Evolutionary conservation across 306 rosid genomes (phyloP), one percentile per base, ranked within the genome.

Genomic region (Dalbergia cochinchinensis): DNA sequence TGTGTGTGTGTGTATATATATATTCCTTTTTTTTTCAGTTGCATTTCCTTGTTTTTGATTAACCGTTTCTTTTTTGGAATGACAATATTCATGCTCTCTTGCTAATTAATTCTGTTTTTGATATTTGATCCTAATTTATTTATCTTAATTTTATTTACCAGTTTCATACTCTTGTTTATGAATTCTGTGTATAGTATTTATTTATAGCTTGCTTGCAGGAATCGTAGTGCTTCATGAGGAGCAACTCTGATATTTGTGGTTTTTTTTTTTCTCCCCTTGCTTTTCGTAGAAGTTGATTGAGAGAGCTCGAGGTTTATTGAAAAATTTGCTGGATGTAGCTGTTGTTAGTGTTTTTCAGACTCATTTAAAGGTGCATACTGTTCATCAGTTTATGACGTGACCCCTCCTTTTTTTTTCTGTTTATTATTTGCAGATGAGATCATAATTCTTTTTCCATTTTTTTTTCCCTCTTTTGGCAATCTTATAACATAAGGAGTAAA

Each of bases 251-350:
- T 14, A 60, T 51, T 35, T 51, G 0, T n/a, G 10, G 48, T 7
- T 8, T 42, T n/a, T 47, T 44, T 71, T 11, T n/a, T n/a, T n/a
- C n/a, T n/a, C n/a, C n/a, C n/a, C 11, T 61, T 31, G 53, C 53
- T 64, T 57, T 64, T 57, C 67, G 6, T 54, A 4, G 42, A 64
- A 88, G 91, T 82, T 90, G 84, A 81, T 84, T 82, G 87, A 63
- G 74, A 82, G 82, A 58, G 94, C 92, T 57, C 82, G 64, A 69
- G 65, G 67, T 20, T 78, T 93, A 5, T 80, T 93, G 68, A 93
- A 86, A 82, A 69, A 65, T 80, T 80, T 93, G 77, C 84, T 91
- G 13, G 98, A 91, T 81, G 85, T 78, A 55, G 88, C 93, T 26
- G 77, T 87, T 68, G 85, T 86, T 11, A 59, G 76, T 86, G 77